Evolutionary conservation across 345 rosid genomes (phyloP), one percentile per base, ranked within the genome.

Genomic region (Gossypium bickii): DNA sequence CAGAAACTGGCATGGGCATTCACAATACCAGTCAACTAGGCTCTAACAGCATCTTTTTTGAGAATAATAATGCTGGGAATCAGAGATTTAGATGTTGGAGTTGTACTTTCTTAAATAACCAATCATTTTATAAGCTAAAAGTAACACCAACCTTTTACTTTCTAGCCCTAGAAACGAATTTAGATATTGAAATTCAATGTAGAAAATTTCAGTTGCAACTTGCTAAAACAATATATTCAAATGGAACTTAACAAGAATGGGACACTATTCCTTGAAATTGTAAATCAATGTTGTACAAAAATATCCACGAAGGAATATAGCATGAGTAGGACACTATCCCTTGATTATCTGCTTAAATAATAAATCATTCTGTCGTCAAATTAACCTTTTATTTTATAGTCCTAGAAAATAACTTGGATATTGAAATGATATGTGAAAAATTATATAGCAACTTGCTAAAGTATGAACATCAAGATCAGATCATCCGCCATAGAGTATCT

Each of bases 71-170:
- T 53, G 63, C 74, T 18, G 38, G 24, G 51, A 38, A 52, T 1
- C 48, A 10, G 10, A 38, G 49, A 34, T 38, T n/a, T 18, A 18
- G 41, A 52, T 47, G 29, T 38, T 53, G 12, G 48, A 70, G 63
- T 18, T 53, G 22, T 34, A 53, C 34, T 29, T 69, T 70, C 34
- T 55, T 55, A 53, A 38, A 70, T 17, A 11, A 38, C 12, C 51
- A 71, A 24, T 45, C 70, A 44, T 29, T 17, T 48, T 7, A 29
- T 34, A 7, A 4, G 73, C 48, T 18, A 70, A 53, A 17, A 52
- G 49, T 70, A 53, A 53, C 7, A 53, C 58, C n/a, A 71, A 38
- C 27, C 49, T 64, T 67, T 38, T 71, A n/a, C 18, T 55, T 55
- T 71, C 51, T 55, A 38, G 12, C 3, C 63, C 17, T 6, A 15